Percentiles rank a stretch among this genome's conserved stretches.
These are phyloP conservation scores for Rhytidiadelphus loreus DNA, from an alignment of 225 moss, liverwort and hornwort species.

Conservation along the genomic window DNA sequence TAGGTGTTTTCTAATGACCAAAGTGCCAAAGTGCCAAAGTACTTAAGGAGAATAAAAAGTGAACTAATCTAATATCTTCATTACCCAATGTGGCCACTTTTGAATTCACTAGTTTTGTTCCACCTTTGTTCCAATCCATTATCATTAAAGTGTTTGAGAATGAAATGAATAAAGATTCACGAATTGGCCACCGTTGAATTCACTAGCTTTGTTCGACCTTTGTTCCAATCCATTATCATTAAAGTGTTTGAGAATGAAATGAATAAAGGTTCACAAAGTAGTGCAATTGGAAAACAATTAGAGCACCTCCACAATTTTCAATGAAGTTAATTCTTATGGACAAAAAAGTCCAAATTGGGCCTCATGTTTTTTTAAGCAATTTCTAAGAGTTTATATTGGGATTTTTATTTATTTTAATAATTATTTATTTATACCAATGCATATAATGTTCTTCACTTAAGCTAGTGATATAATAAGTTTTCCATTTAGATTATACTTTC, in stretches of 20 bases:
- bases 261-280: neutral
- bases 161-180: neutral
- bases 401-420: too few relatives aligned
- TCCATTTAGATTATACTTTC: too few relatives aligned
- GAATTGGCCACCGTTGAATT: neutral
- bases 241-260: neutral
- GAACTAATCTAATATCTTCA: neutral
- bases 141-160: neutral
- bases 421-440: too few relatives aligned
- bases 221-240: neutral
- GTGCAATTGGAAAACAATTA: neutral
- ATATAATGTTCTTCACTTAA: too few relatives aligned
- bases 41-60: neutral
- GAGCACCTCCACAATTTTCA: neutral
- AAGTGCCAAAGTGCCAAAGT: neutral
- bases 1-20: fast-evolving
- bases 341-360: too few relatives aligned
- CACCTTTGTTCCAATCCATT: neutral
- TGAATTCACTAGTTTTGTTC: too few relatives aligned
- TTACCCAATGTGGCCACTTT: neutral
- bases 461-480: too few relatives aligned
- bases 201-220: neutral
- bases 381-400: too few relatives aligned
- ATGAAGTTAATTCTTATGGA: too few relatives aligned
- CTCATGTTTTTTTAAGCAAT: too few relatives aligned